Evolutionary conservation across 2,329 filamentous ascomycete species (phyloP).

Genomic region (Curvularia sp.): DNA sequence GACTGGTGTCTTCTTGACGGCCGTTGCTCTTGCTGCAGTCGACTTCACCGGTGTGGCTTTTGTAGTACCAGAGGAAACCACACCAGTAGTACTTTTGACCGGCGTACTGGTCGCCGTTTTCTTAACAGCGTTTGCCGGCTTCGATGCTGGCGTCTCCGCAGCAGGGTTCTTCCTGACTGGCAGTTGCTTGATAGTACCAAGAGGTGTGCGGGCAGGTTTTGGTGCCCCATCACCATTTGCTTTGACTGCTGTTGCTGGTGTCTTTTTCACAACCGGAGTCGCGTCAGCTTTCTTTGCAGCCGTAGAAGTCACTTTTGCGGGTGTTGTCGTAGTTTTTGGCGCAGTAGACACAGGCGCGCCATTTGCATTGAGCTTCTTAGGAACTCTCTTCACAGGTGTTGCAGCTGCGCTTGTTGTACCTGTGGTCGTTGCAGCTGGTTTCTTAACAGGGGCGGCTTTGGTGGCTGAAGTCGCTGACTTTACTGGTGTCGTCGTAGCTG

Average conservation of each 20-base stretch:
- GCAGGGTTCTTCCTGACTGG: slow-evolving; percentile 18
- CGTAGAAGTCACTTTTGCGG: slow-evolving; percentile 16
- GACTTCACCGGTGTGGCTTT: slow-evolving; percentile 22
- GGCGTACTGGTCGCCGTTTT: slow-evolving; percentile 22
- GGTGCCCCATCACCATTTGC: slow-evolving; percentile 23
- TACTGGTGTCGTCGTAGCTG: slow-evolving; percentile 29
- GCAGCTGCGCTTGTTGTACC: slow-evolving; percentile 21
- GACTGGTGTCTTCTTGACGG: slow-evolving; percentile 36
- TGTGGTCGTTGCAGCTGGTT: slow-evolving; percentile 16
- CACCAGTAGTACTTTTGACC: slow-evolving; percentile 24
- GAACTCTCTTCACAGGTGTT: slow-evolving; percentile 37
- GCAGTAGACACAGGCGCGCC: slow-evolving; percentile 15
- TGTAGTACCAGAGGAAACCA: slow-evolving; percentile 10
- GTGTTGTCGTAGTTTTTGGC: slow-evolving; percentile 11
- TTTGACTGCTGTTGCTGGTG: slow-evolving; percentile 30
- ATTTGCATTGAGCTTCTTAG: slow-evolving; percentile 25
- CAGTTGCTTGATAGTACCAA: slow-evolving; percentile 32
- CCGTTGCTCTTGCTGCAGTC: slow-evolving; percentile 18
- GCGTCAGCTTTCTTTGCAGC: slow-evolving; percentile 12
- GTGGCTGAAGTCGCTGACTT: slow-evolving; percentile 27
- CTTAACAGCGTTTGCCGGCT: slow-evolving; percentile 21
- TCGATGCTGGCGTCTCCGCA: slow-evolving; percentile 11
- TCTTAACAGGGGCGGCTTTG: slow-evolving; percentile 27
- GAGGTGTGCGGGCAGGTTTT: slow-evolving; percentile 28
- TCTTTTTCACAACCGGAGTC: slow-evolving; percentile 26